Percentiles rank a stretch among this genome's conserved stretches.
phyloP scores from a whole-genome alignment of 768 basidiomycete genomes.

The Rhodotorula taiwanensis region DNA sequence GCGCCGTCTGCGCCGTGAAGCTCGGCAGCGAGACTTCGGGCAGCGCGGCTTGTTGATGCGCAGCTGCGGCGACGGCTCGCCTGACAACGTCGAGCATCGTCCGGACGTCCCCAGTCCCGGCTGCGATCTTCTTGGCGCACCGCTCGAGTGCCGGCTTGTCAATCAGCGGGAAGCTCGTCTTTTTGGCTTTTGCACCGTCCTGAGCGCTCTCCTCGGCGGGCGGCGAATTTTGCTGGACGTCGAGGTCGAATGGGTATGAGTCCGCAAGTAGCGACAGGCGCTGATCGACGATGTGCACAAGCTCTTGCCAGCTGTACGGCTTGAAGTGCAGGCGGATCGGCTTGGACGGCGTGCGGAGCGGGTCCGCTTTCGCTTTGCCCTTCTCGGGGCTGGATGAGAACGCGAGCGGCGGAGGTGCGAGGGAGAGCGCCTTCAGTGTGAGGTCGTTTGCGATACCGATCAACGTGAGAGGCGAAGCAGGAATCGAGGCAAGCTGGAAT shows the following conservation, averaged over 20 bases:
- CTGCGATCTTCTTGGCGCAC: conserved; percentile 71
- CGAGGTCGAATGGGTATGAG: conserved; percentile 43
- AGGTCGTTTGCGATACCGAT: conserved; percentile 87
- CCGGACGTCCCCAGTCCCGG: conserved; percentile 74
- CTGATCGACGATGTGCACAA: conserved; percentile 61
- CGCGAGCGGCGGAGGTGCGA: conserved; percentile 5
- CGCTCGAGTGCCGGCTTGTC: conserved; percentile 60
- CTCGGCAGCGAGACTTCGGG: conserved; percentile 39
- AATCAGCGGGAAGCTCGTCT: conserved; percentile 49
- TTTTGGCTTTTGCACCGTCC: background rate
- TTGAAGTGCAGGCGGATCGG: conserved; percentile 64
- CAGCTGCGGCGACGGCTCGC: conserved; percentile 53
- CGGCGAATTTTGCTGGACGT: background rate
- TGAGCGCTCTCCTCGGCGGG: too few species aligned
- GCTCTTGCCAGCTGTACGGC: conserved; percentile 66
- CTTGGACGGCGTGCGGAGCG: conserved; percentile 17
- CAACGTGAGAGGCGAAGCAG: conserved; percentile 56
- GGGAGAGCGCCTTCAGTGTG: conserved; percentile 59
- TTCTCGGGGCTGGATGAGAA: conserved; percentile 48
- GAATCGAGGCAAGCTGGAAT: conserved; percentile 60
- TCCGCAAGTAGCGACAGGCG: conserved; percentile 52
- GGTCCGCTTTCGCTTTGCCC: conserved; percentile 17
- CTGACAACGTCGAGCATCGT: conserved; percentile 72
- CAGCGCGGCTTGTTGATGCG: conserved; percentile 49
- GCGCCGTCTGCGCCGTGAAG: conserved; percentile 23